Percentiles rank a stretch among this genome's conserved stretches.
These are phyloP conservation scores for Aspergillus persii DNA, from an alignment of 2,329 filamentous ascomycete genomes.

Conservation along the genomic window DNA sequence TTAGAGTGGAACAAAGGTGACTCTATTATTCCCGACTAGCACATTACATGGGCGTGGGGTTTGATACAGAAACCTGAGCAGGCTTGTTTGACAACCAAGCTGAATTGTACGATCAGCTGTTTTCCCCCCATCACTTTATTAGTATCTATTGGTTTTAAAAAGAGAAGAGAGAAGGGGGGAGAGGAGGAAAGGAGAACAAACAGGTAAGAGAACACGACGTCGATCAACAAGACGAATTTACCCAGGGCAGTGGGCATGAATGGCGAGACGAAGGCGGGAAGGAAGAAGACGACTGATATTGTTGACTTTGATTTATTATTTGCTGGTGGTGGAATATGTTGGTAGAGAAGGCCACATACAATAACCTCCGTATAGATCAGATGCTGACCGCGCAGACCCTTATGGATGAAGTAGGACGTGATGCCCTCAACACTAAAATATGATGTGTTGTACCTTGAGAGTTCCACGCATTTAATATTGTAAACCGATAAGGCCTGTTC, in stretches of 20 bases:
- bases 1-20: no score
- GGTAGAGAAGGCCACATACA: constrained; percentile 24
- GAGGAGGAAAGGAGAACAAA: constrained; percentile 25
- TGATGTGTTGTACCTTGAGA: no score
- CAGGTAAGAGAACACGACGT: constrained; percentile 48
- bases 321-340: not conserved
- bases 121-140: not conserved
- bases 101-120: no score
- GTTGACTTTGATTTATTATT: constrained; percentile 21
- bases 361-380: constrained; percentile 42
- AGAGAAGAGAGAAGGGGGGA: constrained; percentile 7
- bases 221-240: constrained; percentile 40
- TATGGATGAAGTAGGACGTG: constrained; percentile 39
- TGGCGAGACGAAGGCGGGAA: constrained; percentile 42
- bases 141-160: not conserved
- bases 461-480: no score
- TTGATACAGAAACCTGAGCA: no score
- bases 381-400: constrained; percentile 31
- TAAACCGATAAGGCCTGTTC: no score
- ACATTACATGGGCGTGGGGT: no score
- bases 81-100: no score
- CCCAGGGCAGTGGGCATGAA: constrained; percentile 37
- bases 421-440: no score
- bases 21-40: no score
- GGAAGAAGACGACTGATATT: constrained; percentile 42